These are phyloP conservation scores for Coprinopsis cinerea DNA, from an alignment of 768 basidiomycete genomes.

Conservation along the genomic window DNA sequence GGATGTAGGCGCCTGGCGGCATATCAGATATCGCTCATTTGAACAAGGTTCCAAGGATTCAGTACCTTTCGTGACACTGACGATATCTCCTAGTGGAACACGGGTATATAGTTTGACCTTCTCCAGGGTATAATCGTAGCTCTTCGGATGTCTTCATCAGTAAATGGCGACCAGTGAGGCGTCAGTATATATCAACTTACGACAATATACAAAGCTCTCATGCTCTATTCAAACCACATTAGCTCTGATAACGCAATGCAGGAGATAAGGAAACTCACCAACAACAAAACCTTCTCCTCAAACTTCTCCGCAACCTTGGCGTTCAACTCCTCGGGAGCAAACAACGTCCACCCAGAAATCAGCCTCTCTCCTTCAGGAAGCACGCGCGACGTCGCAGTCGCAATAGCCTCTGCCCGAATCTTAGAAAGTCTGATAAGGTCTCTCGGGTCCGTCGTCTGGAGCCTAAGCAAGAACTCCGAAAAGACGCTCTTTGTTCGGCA, in stretches of 20 bases:
- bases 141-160: slow-evolving; percentile 37
- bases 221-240: slow-evolving; percentile 20
- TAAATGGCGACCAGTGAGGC: background rate
- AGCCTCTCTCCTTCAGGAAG: slow-evolving; percentile 71
- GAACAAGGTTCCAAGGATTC: background rate
- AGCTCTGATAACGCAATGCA: background rate
- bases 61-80: slow-evolving; percentile 67
- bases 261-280: slow-evolving; percentile 45
- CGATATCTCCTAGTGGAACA: slow-evolving; percentile 79
- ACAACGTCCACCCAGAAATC: slow-evolving; percentile 86
- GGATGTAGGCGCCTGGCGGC: slow-evolving; percentile 83
- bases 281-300: slow-evolving; percentile 88
- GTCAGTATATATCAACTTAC: slow-evolving; percentile 44
- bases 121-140: slow-evolving; percentile 89
- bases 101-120: slow-evolving; percentile 89
- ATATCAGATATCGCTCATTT: background rate
- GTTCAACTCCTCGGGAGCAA: slow-evolving; percentile 76
- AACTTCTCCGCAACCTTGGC: slow-evolving; percentile 69
- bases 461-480: slow-evolving; percentile 84
- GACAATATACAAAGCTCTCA: slow-evolving; percentile 67
- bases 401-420: slow-evolving; percentile 88
- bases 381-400: slow-evolving; percentile 76
- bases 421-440: slow-evolving; percentile 85
- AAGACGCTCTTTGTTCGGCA: slow-evolving; percentile 85
- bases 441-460: slow-evolving; percentile 88